Conservation (phyloP, 139 green algal species). For the Tetraselmis chui region DNA sequence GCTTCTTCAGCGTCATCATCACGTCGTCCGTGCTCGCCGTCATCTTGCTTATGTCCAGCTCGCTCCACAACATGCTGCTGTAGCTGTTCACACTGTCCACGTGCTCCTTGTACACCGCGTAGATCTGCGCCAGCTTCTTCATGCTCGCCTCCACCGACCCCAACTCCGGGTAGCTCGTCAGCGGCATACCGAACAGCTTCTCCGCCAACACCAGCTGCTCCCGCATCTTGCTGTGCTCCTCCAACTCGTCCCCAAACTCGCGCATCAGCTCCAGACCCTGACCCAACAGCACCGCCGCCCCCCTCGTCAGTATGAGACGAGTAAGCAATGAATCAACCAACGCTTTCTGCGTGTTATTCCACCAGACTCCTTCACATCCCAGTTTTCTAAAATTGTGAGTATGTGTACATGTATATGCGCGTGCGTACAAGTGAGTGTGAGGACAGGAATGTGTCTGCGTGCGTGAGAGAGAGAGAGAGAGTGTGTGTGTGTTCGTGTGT, state of each 20-base stretch:
- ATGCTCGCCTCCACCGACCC: slow-evolving; percentile 56
- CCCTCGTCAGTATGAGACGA: too few relatives aligned
- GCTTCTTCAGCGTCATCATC: slow-evolving; percentile 36
- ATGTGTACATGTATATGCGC: too few relatives aligned
- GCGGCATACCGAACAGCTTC: slow-evolving; percentile 77
- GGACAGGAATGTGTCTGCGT: too few relatives aligned
- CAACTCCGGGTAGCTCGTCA: slow-evolving; percentile 66
- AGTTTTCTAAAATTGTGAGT: too few relatives aligned
- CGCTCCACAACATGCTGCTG: slow-evolving; percentile 61
- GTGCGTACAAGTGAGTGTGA: too few relatives aligned
- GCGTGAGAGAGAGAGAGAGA: too few relatives aligned
- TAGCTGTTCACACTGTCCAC: slow-evolving; percentile 47
- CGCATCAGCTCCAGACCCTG: slow-evolving; percentile 25
- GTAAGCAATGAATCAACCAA: too few relatives aligned
- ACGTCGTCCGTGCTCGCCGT: slow-evolving; percentile 52
- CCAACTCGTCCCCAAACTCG: slow-evolving; percentile 34
- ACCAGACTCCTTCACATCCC: too few relatives aligned
- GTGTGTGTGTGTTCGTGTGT: too few relatives aligned
- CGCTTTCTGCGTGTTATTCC: too few relatives aligned
- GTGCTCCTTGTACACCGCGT: slow-evolving; percentile 66
- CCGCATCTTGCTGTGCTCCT: slow-evolving; percentile 31
- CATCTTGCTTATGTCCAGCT: slow-evolving; percentile 73
- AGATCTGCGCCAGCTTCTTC: slow-evolving; percentile 59
- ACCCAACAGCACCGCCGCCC: too few relatives aligned
- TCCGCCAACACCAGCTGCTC: slow-evolving; percentile 73